Conservation (phyloP, 73 alveolate genomes). For the Chromera velia region DNA sequence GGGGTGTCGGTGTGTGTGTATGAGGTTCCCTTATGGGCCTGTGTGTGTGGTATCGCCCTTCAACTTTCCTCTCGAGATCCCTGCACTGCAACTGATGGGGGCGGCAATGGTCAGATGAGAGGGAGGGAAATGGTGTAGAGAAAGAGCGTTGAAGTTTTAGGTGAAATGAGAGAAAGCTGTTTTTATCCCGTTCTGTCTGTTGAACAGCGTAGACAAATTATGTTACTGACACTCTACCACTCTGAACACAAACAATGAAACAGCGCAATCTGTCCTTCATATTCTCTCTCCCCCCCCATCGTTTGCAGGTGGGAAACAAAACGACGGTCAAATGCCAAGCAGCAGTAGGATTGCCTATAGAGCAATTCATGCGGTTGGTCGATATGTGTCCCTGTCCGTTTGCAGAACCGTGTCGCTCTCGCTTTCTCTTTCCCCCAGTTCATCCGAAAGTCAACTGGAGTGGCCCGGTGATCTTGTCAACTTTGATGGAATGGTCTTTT, state of each 20-base stretch:
- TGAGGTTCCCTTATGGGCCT: conserved; percentile 76
- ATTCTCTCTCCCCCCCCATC: no score
- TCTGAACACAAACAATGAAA: no score
- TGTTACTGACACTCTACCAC: no score
- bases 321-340: conserved; percentile 60
- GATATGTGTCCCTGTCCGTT: conserved; percentile 44
- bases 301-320: conserved; percentile 66
- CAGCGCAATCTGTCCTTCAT: no score
- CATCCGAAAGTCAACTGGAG: no score
- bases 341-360: conserved; percentile 60
- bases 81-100: conserved; percentile 52
- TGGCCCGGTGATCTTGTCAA: no score
- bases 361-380: conserved; percentile 63
- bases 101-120: not conserved
- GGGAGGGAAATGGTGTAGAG: conserved; percentile 19
- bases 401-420: no score
- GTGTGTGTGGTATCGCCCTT: conserved; percentile 79
- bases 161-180: conserved; percentile 19
- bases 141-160: conserved; percentile 25
- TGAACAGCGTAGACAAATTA: no score
- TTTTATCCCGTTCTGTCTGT: conserved; percentile 31
- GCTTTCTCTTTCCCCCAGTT: no score
- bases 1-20: conserved; percentile 67
- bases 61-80: conserved; percentile 86
- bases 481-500: no score